Conservation (phyloP, 345 rosid species). For the Brassica juncea region DNA sequence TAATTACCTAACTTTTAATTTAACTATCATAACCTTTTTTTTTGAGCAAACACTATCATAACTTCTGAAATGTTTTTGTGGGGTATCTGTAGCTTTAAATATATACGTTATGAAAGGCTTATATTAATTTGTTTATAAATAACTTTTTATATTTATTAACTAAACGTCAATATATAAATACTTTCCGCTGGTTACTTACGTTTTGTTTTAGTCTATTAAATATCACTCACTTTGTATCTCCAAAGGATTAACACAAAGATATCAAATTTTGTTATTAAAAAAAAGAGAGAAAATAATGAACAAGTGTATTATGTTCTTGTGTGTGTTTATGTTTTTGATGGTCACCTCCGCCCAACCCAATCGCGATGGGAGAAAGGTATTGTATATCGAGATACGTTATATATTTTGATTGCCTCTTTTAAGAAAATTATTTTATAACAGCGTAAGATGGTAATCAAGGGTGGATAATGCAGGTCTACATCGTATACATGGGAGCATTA, state of each 20-base stretch:
- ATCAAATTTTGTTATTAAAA: background rate
- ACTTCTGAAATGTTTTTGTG: background rate
- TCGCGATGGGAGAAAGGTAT: slow-evolving; percentile 14
- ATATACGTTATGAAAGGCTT: slow-evolving; percentile 6
- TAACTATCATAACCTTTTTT: background rate
- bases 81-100: background rate
- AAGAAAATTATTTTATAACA: background rate
- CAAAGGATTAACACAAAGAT: background rate
- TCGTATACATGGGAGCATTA: slow-evolving; percentile 24
- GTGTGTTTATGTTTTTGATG: slow-evolving; percentile 7
- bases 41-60: background rate
- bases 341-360: background rate
- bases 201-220: background rate
- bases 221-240: background rate
- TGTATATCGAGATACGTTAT: background rate
- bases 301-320: background rate
- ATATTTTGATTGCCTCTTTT: background rate
- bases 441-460: slow-evolving; percentile 2
- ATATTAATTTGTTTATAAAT: background rate
- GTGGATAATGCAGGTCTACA: slow-evolving; percentile 14
- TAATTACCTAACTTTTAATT: background rate
- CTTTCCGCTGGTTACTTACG: background rate
- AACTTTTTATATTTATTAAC: background rate
- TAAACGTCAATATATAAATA: background rate
- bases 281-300: background rate